Base-by-base conservation (phyloP, 176 grass and related monocot genomes). In the Oryza officinalis region DNA sequence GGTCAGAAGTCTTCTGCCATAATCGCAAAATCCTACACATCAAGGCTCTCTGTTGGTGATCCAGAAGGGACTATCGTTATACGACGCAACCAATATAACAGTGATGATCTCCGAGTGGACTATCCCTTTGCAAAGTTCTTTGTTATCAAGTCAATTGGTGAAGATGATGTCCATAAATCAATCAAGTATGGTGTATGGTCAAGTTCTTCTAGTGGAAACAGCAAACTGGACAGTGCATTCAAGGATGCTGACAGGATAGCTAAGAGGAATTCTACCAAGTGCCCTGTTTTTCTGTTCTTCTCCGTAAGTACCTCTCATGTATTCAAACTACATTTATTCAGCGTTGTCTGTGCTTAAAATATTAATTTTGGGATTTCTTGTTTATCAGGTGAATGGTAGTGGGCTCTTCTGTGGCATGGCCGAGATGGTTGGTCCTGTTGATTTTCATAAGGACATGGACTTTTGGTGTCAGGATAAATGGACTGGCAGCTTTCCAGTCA, bases 391-490 rank as follows among this genome's bases (percentile, higher is more conserved):
- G 37, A 97, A 97, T 75, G 92, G 88, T 46, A 99, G 93, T 75
- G 96, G 96, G 45, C 91, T 90, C 73, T 99, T 99, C 49, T 99
- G 96, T 88, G 96, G 96, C 78, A 83, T 99, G 83, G 93, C 96
- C 18, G 93, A 96, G 85, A 99, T 99, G 96, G 80, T 94, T 78
- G 89, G 93, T 33, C 89, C 85, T 74, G 93, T 99, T 3, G 87
- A 99, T 86, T 99, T 98, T 71, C 85, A 93, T 15, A 96, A 88
- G 74, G 88, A 89, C 81, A 93, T 98, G 96, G 93, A 99, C 75
- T 88, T 99, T 67, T 99, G 93, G 96, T 93, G 86, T 86, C 93
- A 95, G 74, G 93, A 98, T 88, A 98, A 98, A 83, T 98, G 96
- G 95, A 88, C 84, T 4, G 95, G 95, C 43, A 91, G 90, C 78